Evolutionary conservation across 768 basidiomycete species (phyloP), one percentile per base, ranked within the genome.

Genomic region (Porpolomopsis calyptriformis): DNA sequence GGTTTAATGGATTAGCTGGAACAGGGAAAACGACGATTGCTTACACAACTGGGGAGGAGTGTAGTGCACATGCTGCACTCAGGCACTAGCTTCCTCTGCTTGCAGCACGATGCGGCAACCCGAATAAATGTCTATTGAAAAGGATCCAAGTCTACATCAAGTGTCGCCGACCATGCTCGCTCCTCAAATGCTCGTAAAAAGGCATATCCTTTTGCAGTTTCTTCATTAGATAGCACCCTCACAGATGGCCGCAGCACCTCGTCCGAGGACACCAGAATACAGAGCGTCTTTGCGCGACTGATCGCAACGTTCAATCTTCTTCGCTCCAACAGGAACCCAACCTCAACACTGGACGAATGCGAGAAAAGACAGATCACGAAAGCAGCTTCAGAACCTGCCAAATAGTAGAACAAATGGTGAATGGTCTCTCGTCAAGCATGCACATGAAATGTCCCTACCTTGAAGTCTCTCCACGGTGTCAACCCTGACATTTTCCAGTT

Each of bases 351-450:
- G 22, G 64, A 57, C 11, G 45, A 70, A 14, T 72, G 51, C 9
- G 73, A 71, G 55, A 76, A 72, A 12, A 74, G 55, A 45, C 73
- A 76, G 26, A 76, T 72, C 6, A 76, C 74, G 42, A 75, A 73
- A 1, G 68, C 62, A 1, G 74, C 74, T 51, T 76, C 74, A 2
- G 73, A 73, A 43, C 73, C 74, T 74, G 44, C 16, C 23, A 25
- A 18, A 36, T 14, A n/a, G n/a, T n/a, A n/a, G n/a, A 9, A 37
- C 1, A 22, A 23, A 39, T 19, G 37, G 8, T 11, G 27, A 11
- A 19, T 10, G 45, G 25, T 27, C 12, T n/a, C n/a, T 40, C 11
- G 34, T 22, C 3, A 26, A 20, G n/a, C n/a, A n/a, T n/a, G n/a
- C n/a, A n/a, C n/a, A n/a, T n/a, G n/a, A n/a, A n/a, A n/a, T n/a